Evolutionary conservation across 441 rosid species (phyloP), one percentile per base, ranked within the genome.

Genomic region (Daphne laureola): DNA sequence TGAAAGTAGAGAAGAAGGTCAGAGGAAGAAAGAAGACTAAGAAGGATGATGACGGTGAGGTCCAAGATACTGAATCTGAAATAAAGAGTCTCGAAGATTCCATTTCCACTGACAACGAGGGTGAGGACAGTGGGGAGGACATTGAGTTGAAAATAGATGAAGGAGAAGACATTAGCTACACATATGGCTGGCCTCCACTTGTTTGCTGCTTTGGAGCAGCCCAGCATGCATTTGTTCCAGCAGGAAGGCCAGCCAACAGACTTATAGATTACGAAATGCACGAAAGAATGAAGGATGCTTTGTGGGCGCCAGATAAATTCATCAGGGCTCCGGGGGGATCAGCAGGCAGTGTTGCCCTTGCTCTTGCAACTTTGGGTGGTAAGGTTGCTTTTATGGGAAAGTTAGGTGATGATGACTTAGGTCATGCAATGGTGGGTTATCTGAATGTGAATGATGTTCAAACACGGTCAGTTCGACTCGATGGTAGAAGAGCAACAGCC

Each of bases 131-230:
- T 55, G 82, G 78, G 45, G 74, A 67, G 50, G 91, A 88, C 55
- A 73, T 78, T 47, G 91, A 82, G 43, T 55, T 86, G 68, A 78
- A 55, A 26, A 78, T 65, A 59, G 75, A 78, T 43, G 86, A 69
- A 26, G 75, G 73, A 63, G 91, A 82, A 49, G 96, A 84, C 65
- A 72, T 86, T 59, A 82, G 85, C 64, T 72, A 56, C 43, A 77
- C 91, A 0, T 86, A 84, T 59, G 88, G 90, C 48, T 88, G 91
- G 96, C 98, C 98, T 66, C 91, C 96, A 18, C 93, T 92, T 17
- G 88, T 92, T 62, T 92, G 98, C 67, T 92, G 96, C 77, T 88
- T 92, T 57, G 98, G 98, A 65, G 70, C 94, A 63, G 91, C 94
- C 45, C 88, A 82, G 26, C 89, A 82, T 74, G 94, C 90, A 58